These are phyloP conservation scores for Avena sativa DNA, from an alignment of 176 grass and related monocot genomes.

Conservation along the genomic window DNA sequence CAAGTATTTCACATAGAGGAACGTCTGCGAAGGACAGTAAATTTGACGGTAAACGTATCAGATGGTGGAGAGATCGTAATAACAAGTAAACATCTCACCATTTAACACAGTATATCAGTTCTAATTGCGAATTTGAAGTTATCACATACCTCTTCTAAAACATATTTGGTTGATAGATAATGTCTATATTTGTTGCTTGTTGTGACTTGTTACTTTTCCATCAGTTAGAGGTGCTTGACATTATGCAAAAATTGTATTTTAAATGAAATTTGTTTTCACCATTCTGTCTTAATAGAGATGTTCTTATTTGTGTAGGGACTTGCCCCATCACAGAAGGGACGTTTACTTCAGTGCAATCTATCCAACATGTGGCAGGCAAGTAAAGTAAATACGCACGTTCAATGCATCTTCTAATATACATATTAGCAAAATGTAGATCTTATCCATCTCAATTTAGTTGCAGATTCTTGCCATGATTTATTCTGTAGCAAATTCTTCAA, in stretches of 20 bases:
- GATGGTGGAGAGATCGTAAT: not conserved
- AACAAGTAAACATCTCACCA: not conserved
- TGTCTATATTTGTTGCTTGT: not conserved
- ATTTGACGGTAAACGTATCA: slow-evolving; percentile 7
- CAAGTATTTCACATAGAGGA: not conserved
- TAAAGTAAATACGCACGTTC: not conserved
- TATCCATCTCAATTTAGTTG: no score
- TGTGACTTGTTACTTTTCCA: not conserved
- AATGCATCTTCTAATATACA: no score
- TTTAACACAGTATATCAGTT: not conserved
- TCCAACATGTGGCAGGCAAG: not conserved
- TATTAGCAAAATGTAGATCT: no score
- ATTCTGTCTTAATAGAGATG: not conserved
- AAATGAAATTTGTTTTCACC: not conserved
- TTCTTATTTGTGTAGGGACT: not conserved
- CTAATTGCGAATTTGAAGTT: no score
- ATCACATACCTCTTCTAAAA: not conserved
- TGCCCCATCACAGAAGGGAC: not conserved
- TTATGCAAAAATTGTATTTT: not conserved
- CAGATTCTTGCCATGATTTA: no score
- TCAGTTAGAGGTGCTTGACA: not conserved
- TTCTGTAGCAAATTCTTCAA: no score
- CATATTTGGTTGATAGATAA: not conserved
- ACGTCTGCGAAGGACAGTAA: not conserved
- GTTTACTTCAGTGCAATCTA: not conserved